These are phyloP conservation scores for Paracamarosporium sp. DNA, from an alignment of 2,329 filamentous ascomycete genomes.

Conservation along the genomic window DNA sequence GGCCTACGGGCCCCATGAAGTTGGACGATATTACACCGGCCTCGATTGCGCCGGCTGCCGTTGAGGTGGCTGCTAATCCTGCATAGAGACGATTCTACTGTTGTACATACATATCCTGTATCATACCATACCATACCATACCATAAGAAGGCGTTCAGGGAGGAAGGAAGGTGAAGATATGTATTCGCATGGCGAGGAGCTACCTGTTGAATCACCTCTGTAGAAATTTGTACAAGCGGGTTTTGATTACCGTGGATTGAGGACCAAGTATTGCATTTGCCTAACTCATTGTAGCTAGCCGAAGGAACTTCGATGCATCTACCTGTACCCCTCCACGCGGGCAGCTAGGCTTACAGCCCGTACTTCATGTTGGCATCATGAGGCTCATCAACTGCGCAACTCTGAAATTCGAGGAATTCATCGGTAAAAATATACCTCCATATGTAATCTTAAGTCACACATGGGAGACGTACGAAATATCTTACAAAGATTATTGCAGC, in stretches of 20 bases:
- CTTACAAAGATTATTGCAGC: not conserved
- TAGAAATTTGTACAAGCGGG: not conserved
- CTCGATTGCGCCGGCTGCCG: conserved; percentile 15
- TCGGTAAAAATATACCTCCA: not conserved
- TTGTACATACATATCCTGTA: conserved; percentile 9
- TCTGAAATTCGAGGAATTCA: conserved; percentile 5
- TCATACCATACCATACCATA: conserved; percentile 12
- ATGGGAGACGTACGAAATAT: conserved; percentile 4
- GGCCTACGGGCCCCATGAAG: conserved; percentile 60
- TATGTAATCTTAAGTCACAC: conserved; percentile 10
- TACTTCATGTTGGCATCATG: conserved; percentile 2
- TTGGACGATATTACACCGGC: conserved; percentile 26
- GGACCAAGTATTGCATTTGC: not conserved
- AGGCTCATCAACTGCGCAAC: conserved; percentile 9
- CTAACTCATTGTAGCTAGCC: not conserved
- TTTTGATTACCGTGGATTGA: not conserved
- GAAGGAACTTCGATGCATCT: not conserved
- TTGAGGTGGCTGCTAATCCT: conserved; percentile 13
- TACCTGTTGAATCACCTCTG: not conserved
- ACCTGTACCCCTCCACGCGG: not conserved
- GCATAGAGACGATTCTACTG: conserved; percentile 2
- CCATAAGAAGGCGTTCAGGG: conserved; percentile 2
- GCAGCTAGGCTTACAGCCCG: not conserved
- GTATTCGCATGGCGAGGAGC: not conserved
- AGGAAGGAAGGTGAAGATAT: not conserved